Percentiles rank a stretch among this genome's conserved stretches.
phyloP scores from a whole-genome alignment of 352 stramenopile species.

The Pythium guiyangense region DNA sequence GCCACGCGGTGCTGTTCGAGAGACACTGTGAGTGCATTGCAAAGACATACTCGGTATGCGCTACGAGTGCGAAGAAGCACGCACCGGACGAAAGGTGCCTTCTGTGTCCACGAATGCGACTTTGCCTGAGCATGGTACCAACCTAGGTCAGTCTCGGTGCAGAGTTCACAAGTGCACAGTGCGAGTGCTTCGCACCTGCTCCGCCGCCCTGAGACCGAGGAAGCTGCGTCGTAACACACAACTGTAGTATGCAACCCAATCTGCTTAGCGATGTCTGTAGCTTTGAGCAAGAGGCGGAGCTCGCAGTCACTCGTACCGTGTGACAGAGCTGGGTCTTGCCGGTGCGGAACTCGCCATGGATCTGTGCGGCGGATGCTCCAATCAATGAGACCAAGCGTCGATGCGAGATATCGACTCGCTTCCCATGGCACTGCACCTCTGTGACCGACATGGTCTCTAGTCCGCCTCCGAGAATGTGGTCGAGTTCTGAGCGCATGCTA shows the following conservation, averaged over 20 bases:
- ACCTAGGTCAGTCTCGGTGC: not conserved
- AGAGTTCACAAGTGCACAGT: not conserved
- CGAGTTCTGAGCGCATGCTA: constrained; percentile 46
- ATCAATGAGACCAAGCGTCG: not conserved
- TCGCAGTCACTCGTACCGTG: constrained; percentile 41
- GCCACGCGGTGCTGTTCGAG: constrained; percentile 56
- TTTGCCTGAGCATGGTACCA: constrained; percentile 44
- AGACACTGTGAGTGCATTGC: not conserved
- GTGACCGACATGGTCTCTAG: constrained; percentile 91
- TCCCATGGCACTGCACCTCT: constrained; percentile 39
- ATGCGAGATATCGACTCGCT: constrained; percentile 1
- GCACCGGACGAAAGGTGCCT: constrained; percentile 88
- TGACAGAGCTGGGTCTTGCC: constrained; percentile 94
- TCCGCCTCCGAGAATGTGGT: constrained; percentile 82
- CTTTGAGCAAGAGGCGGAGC: not conserved
- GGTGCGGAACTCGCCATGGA: constrained; percentile 92
- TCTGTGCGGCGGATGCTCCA: constrained; percentile 21
- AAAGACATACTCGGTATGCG: not conserved
- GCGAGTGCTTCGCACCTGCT: constrained; percentile 39
- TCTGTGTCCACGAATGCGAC: constrained; percentile 90
- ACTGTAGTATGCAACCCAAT: constrained; percentile 15
- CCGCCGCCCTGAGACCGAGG: constrained; percentile 75
- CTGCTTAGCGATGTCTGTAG: not conserved
- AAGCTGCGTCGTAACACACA: constrained; percentile 84
- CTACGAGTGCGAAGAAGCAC: not conserved